Evolutionary conservation across 2,329 filamentous ascomycete genomes (phyloP).

Genomic region (Grosmannia serpens): DNA sequence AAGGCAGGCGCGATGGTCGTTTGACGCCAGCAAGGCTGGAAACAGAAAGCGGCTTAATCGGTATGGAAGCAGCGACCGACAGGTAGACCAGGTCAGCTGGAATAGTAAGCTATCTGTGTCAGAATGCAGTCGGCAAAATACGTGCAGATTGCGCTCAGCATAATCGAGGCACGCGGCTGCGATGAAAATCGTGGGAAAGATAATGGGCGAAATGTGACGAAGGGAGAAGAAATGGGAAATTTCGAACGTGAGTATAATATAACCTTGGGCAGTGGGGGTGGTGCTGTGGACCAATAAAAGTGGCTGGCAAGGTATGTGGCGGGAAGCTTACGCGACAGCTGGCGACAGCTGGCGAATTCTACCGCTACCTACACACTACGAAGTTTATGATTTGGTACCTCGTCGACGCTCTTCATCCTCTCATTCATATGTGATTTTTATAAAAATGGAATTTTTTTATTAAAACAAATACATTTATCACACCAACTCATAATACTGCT

Average conservation of each 20-base stretch:
- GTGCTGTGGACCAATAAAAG: background rate
- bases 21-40: background rate
- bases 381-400: too few relatives aligned
- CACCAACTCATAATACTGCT: too few relatives aligned
- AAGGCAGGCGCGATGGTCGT: slow-evolving; percentile 1
- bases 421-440: too few relatives aligned
- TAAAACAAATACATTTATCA: too few relatives aligned
- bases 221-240: background rate
- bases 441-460: too few relatives aligned
- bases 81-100: background rate
- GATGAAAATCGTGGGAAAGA: background rate
- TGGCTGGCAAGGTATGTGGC: background rate
- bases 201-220: background rate
- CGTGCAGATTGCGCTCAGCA: background rate
- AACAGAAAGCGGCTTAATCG: background rate
- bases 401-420: too few relatives aligned
- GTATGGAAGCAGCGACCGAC: background rate
- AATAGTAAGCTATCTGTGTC: background rate
- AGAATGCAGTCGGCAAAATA: background rate
- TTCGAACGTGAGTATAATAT: background rate
- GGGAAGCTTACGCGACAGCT: background rate
- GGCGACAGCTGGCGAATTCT: background rate
- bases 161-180: background rate
- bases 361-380: too few relatives aligned
- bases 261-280: background rate